Evolutionary conservation across 352 stramenopile species (phyloP), one percentile per base, ranked within the genome.

Genomic region (Halophytophthora polymorphica): DNA sequence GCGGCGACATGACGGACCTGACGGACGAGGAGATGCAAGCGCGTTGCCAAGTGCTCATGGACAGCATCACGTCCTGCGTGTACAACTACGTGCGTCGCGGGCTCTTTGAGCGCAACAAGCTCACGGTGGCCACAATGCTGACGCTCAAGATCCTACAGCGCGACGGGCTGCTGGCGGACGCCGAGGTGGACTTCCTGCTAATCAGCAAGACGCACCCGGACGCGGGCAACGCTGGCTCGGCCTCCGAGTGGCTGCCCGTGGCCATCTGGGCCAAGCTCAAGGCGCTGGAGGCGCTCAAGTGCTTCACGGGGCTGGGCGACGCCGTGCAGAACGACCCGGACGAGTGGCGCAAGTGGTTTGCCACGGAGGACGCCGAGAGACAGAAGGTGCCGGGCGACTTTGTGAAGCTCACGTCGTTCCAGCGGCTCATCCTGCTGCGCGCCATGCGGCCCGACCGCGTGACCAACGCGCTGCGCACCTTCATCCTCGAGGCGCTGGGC

Each of bases 271-370:
- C 83, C 6, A 96, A 96, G 51, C 61, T 98, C 44, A 98, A 98
- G 59, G 93, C 93, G 11, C 61, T 98, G 0, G 93, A 98, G 47
- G 73, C 65, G 17, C 31, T 50, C 8, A 97, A 97, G 50, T 85
- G 77, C 19, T 98, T 98, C 54, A 66, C 90, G 41, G 90, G 87
- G 34, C 63, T 99, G 8, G 93, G 93, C 6, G 96, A 98, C 68
- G 86, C 79, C 18, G 97, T 99, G 63, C 96, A 99, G 61, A 96
- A 92, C 43, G 95, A 98, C 44, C 94, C 90, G 1, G 96, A 99
- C 54, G 95, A 98, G 31, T 99, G 96, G 96, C 63, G 82, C 23
- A 88, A 90, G 60, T 99, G 93, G 93, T 99, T 98, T 69, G 92
- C 97, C 31, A 77, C 91, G 0, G 93, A 98, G 66, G 92, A 98